phyloP scores from a whole-genome alignment of 441 rosid species.

The Erodium texanum region DNA sequence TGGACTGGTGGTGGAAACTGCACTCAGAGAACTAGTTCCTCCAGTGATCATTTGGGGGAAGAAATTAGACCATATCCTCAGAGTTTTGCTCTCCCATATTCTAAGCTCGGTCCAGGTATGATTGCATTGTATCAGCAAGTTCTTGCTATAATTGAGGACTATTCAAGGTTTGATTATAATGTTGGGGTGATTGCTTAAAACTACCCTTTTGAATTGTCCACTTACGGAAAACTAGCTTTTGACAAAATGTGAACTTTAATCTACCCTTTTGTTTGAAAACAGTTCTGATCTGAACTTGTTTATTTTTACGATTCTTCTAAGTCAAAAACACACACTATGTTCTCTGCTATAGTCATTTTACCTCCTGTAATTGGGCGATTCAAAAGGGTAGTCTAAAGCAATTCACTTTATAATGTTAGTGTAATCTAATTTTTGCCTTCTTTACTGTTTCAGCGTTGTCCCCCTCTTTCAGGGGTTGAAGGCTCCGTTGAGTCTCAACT shows the following conservation, averaged over 20 bases:
- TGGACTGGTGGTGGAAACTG: conserved; percentile 86
- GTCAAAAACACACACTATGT: too few relatives aligned
- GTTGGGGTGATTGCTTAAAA: too few relatives aligned
- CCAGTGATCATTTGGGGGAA: conserved; percentile 82
- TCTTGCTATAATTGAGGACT: conserved; percentile 10
- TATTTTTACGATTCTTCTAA: too few relatives aligned
- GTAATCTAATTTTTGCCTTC: conserved; percentile 10
- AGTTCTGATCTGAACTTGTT: too few relatives aligned
- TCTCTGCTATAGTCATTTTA: too few relatives aligned
- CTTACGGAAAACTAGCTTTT: too few relatives aligned
- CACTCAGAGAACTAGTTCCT: conserved; percentile 79
- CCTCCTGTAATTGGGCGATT: too few relatives aligned
- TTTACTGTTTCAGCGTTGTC: conserved; percentile 54
- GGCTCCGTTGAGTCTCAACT: conserved; percentile 87
- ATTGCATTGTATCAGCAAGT: conserved; percentile 13
- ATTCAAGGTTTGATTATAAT: conserved; percentile 10
- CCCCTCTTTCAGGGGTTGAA: conserved; percentile 94
- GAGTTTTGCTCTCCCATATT: conserved; percentile 67
- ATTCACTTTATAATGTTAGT: conserved; percentile 4
- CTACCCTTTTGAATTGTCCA: too few relatives aligned
- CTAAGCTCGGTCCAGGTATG: conserved; percentile 78
- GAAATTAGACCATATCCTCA: conserved; percentile 68
- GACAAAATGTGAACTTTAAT: too few relatives aligned
- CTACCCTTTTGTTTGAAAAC: too few relatives aligned
- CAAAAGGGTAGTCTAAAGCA: too few relatives aligned